These are phyloP conservation scores for Rhizophagus clarus DNA, from an alignment of 192 early-diverging fungal species.

Conservation along the genomic window DNA sequence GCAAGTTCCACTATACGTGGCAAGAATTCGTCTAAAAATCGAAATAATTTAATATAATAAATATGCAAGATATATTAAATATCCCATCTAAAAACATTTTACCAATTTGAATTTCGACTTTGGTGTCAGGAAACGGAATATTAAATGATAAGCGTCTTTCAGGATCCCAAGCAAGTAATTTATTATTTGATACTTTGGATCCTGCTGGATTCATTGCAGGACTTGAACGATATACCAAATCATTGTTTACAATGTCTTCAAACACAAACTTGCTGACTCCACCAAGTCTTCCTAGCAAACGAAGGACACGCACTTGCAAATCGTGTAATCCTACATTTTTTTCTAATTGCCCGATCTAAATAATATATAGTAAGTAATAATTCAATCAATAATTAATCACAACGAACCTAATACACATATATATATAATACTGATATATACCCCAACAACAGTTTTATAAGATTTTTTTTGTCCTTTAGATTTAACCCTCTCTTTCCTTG, in stretches of 20 bases:
- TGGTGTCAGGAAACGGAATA: conserved; percentile 70
- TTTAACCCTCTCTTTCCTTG: conserved; percentile 1
- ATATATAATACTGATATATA: background rate
- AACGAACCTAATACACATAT: too few relatives aligned
- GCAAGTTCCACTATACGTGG: conserved; percentile 77
- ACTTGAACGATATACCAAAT: background rate
- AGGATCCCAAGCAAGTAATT: conserved; percentile 70
- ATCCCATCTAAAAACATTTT: background rate
- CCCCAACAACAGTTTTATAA: background rate
- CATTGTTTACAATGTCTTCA: background rate
- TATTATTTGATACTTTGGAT: conserved; percentile 29
- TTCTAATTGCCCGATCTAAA: conserved; percentile 17
- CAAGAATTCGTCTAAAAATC: conserved; percentile 67
- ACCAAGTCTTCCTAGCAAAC: conserved; percentile 67
- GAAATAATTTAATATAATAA: background rate
- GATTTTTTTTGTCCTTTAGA: background rate
- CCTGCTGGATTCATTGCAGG: background rate
- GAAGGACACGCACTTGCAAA: conserved; percentile 62
- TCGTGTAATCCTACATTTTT: conserved; percentile 45
- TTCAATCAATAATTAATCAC: background rate
- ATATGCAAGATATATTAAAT: too few relatives aligned
- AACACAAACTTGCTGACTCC: conserved; percentile 55
- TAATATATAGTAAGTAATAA: background rate
- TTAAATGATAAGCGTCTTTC: conserved; percentile 57
- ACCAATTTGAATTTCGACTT: conserved; percentile 68